These are phyloP conservation scores for Kodamaea ohmeri DNA, from an alignment of 1,139 yeast species.

Conservation along the genomic window DNA sequence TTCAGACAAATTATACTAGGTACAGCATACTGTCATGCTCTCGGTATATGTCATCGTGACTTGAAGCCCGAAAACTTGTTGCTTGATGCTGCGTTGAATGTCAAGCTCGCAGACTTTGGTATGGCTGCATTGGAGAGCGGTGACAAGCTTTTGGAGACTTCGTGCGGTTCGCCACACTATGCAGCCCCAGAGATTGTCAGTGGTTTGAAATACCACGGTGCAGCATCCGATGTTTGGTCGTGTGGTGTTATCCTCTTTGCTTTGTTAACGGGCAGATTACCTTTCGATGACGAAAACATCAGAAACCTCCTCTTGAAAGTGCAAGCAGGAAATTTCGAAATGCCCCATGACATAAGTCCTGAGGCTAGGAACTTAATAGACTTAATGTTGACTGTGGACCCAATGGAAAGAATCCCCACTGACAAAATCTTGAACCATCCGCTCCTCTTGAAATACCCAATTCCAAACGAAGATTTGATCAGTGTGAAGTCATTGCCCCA, in stretches of 20 bases:
- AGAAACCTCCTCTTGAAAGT: conserved; percentile 68
- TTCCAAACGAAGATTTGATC: conserved; percentile 49
- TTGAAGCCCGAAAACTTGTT: conserved; percentile 75
- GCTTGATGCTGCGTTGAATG: conserved; percentile 62
- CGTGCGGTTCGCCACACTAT: conserved; percentile 85
- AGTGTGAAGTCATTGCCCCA: conserved; percentile 58
- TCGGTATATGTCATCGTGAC: conserved; percentile 80
- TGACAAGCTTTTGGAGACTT: conserved; percentile 68
- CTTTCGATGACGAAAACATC: conserved; percentile 79
- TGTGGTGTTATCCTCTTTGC: conserved; percentile 83
- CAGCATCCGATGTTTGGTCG: conserved; percentile 84
- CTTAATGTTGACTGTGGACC: conserved; percentile 77
- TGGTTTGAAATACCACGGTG: conserved; percentile 76
- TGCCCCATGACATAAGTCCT: conserved; percentile 61
- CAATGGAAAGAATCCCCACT: conserved; percentile 71
- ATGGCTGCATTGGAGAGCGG: conserved; percentile 83
- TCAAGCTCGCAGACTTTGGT: conserved; percentile 81
- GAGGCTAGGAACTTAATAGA: conserved; percentile 73
- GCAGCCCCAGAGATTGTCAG: conserved; percentile 86
- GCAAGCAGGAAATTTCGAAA: conserved; percentile 69
- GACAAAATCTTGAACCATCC: conserved; percentile 77
- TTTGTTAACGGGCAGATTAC: conserved; percentile 71
- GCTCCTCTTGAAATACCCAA: conserved; percentile 59
- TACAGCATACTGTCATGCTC: conserved; percentile 78
- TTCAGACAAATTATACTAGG: conserved; percentile 75